Evolutionary conservation across 148 eudicot species (phyloP), one percentile per base, ranked within the genome.

Genomic region (Chenopodium suecicum): DNA sequence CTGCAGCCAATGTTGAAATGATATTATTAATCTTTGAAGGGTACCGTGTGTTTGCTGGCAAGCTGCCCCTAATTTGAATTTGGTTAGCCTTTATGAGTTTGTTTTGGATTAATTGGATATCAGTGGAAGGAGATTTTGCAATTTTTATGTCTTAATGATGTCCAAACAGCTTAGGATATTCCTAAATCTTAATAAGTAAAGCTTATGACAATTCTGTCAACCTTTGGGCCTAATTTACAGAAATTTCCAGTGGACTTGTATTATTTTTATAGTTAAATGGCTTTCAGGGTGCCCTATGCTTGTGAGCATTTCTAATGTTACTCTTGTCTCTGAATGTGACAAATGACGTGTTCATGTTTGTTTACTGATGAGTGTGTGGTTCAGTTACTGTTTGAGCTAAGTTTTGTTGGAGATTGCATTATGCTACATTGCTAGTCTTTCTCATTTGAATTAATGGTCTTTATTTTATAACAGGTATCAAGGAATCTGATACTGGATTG

Each of bases 401-500:
- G 7, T 25, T 46, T 79, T 13, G 10, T 32, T 74, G 70, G 48
- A 47, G 50, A 13, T 5, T 22, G 73, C 31, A 25, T 41, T 31
- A 11, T 68, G 17, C 32, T 60, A 48, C 10, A 70, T 4, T 68
- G 17, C 32, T 47, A 48, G 10, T 75, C 2, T 81, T 69, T 73
- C 10, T 6, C 41, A 3, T 9, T 22, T 58, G 4, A 27, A 48
- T 2, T 78, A 65, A 27, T 83, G 73, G 44, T 81, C 65, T 70
- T 44, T 66, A 19, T 11, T 73, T 46, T 34, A 50, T 32, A 25
- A 44, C 84, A 94, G 99, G 99, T 44, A 92, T 97, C 81, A 97
- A 94, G 90, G 99, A 97, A 79, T 97, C 99, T 73, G 99, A 97
- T 83, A 97, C 98, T 82, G 99, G 99, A 34, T 84, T 97, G 75